Evolutionary conservation across 1,284 basidiomycete species (phyloP).

Genomic region (Naganishia liquefaciens): DNA sequence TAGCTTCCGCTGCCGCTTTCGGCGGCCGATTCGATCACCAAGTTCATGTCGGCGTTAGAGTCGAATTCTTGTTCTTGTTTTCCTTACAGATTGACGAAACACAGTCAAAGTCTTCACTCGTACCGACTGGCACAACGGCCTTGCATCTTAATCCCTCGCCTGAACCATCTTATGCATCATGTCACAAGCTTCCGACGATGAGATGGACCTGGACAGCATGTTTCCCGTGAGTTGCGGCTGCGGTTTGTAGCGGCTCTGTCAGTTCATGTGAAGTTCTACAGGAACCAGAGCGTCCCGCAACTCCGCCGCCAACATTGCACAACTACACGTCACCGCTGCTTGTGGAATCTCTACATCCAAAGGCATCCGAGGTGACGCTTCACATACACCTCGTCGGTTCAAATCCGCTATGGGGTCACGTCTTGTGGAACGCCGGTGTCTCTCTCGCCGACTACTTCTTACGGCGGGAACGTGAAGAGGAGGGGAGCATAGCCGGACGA

Average conservation of each 20-base stretch:
- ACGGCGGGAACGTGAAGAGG: constrained; percentile 39
- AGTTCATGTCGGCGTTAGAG: too few relatives aligned
- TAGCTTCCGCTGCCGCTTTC: too few relatives aligned
- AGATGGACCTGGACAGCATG: constrained; percentile 27
- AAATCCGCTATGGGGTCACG: constrained; percentile 89
- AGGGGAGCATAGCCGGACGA: constrained; percentile 48
- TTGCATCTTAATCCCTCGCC: constrained; percentile 58
- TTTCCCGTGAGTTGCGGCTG: constrained; percentile 27
- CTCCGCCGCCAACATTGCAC: constrained; percentile 30
- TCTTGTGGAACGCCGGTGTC: constrained; percentile 83
- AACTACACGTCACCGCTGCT: constrained; percentile 29
- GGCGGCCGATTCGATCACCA: too few relatives aligned
- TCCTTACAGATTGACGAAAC: too few relatives aligned
- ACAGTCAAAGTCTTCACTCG: too few relatives aligned
- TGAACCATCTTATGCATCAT: constrained; percentile 73
- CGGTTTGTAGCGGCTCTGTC: too few relatives aligned
- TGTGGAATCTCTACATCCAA: not conserved
- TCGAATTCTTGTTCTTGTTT: too few relatives aligned
- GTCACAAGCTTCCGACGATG: constrained; percentile 59
- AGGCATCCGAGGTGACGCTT: constrained; percentile 52
- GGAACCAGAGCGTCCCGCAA: constrained; percentile 31
- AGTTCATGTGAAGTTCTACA: not conserved
- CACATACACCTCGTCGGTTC: constrained; percentile 75
- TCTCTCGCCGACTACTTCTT: constrained; percentile 75
- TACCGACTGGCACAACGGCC: too few relatives aligned